Evolutionary conservation across 139 green algal genomes (phyloP).

Genomic region (Volvox africanus): DNA sequence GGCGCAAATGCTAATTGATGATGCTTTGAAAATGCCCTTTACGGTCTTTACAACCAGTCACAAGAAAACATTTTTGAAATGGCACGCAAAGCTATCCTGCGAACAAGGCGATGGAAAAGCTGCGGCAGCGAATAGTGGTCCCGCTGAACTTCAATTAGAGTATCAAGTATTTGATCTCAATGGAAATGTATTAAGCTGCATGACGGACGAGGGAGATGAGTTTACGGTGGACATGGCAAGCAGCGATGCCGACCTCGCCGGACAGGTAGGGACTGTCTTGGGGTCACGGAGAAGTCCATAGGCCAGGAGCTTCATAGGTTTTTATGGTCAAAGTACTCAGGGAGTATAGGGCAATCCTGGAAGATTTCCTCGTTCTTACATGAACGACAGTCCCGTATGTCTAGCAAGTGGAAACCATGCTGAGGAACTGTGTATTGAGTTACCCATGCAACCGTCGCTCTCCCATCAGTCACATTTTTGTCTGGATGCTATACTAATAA

Average conservation of each 20-base stretch:
- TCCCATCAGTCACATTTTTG: no score
- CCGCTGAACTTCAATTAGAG: background rate
- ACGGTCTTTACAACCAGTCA: slow-evolving; percentile 41
- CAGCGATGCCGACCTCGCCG: background rate
- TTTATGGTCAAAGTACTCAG: background rate
- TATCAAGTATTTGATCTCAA: slow-evolving; percentile 7
- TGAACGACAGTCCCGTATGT: background rate
- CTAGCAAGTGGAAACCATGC: background rate
- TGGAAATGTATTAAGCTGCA: background rate
- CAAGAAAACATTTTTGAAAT: slow-evolving; percentile 45
- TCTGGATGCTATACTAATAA: no score
- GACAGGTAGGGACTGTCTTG: background rate
- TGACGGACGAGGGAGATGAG: slow-evolving; percentile 41
- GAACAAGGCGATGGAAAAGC: background rate
- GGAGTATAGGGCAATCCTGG: background rate
- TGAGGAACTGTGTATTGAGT: background rate
- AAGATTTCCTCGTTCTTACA: background rate
- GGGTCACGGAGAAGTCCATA: background rate
- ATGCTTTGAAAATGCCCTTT: slow-evolving; percentile 49
- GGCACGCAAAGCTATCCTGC: slow-evolving; percentile 16
- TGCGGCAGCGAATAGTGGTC: background rate
- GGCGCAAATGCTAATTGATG: slow-evolving; percentile 21
- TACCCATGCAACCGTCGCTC: no score
- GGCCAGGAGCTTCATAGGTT: background rate
- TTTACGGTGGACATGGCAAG: background rate